Evolutionary conservation across 257 asterid genomes (phyloP), one percentile per base, ranked within the genome.

Genomic region (Petunia secreta): DNA sequence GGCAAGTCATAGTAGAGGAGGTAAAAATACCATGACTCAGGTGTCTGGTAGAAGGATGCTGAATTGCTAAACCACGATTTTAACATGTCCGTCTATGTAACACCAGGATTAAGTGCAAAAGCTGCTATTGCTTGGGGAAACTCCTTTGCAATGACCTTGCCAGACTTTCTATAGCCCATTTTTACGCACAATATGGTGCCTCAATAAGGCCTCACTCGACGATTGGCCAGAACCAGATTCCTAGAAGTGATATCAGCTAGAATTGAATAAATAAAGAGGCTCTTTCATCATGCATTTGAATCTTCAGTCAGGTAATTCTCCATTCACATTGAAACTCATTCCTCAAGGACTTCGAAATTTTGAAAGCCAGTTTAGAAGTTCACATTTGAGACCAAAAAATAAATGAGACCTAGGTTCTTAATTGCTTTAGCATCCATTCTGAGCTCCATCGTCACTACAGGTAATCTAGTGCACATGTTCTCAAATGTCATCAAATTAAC

Each of bases 101-200:
- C 97, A 40, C 98, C 97, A 37, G 98, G 98, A 85, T 87, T 94
- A 76, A 94, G 97, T 0, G 98, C 95, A 75, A 94, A 95, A 80
- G 85, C 81, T 38, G 98, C 91, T 64, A 92, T 44, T 79, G 93
- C 98, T 76, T 90, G 84, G 74, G 98, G 97, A 87, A 94, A 77
- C 89, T 94, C 98, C 86, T 94, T 94, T 8, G 97, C 97, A 43
- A 87, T 15, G 98, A 87, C 87, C 90, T 89, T n/a, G 98, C 87
- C 84, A 94, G 84, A 82, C 98, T 97, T 80, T 94, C 97, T 54
- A 92, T 85, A 54, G 98, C 98, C 98, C 98, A 94, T 85, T 94
- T 94, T 7, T 97, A 94, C 79, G 98, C 97, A 83, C 98, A 94
- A 83, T 94, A 94, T 39, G 98, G 98, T 59, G 98, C 97, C 60